A percentile compares a stretch with the other conserved stretches of the same genome.
Conservation (phyloP, 1,284 basidiomycete genomes). For the Naganishia albida region DNA sequence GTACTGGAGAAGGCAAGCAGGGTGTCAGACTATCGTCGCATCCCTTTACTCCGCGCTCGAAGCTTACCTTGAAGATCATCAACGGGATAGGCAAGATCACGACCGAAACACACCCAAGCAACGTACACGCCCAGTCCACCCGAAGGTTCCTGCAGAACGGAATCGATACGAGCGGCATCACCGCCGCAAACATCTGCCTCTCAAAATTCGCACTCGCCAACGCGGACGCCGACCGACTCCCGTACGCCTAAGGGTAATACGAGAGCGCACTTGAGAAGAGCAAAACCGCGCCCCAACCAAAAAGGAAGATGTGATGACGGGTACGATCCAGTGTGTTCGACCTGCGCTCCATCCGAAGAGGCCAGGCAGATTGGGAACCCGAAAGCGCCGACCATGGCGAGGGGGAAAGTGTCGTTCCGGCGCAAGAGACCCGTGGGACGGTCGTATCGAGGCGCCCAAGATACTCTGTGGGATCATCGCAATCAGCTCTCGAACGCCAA, state of each 20-base stretch:
- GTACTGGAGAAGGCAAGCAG: too few species aligned
- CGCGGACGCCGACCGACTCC: conserved; percentile 30
- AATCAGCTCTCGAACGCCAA: conserved; percentile 2
- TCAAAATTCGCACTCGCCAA: conserved; percentile 25
- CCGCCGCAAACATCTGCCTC: conserved; percentile 9
- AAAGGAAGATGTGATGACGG: conserved; percentile 38
- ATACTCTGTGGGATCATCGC: not conserved
- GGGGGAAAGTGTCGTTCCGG: conserved; percentile 41
- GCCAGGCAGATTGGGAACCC: conserved; percentile 44
- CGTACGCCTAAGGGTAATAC: conserved; percentile 31
- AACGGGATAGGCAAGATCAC: too few species aligned
- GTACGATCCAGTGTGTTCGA: conserved; percentile 44
- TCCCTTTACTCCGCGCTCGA: too few species aligned
- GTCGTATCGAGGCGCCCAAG: conserved; percentile 37
- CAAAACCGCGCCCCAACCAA: conserved; percentile 40
- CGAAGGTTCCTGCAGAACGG: conserved; percentile 37
- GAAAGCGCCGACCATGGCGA: conserved; percentile 39
- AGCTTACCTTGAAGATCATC: too few species aligned
- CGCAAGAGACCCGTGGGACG: conserved; percentile 32
- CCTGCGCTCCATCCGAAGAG: conserved; percentile 45
- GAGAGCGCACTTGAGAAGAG: conserved; percentile 34
- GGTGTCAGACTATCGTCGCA: too few species aligned
- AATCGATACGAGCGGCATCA: conserved; percentile 29
- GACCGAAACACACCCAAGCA: conserved; percentile 34
- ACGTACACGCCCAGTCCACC: conserved; percentile 39